Conservation (phyloP, 306 rosid genomes). For the Vigna trinervia region DNA sequence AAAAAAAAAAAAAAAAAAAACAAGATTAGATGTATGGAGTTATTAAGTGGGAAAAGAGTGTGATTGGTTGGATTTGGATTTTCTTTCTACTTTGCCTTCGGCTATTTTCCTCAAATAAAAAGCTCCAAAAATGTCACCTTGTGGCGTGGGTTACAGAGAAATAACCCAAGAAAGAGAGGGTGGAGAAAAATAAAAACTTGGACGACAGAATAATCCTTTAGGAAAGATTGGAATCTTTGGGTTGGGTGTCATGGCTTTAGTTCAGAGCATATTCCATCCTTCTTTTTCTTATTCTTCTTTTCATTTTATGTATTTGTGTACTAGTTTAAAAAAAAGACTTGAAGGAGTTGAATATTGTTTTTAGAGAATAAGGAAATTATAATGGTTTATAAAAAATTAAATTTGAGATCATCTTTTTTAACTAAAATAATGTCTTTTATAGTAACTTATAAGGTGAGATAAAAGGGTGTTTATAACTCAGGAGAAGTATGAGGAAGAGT, state of each 20-base stretch:
- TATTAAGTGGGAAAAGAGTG: background rate
- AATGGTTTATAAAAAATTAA: background rate
- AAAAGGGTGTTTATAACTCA: background rate
- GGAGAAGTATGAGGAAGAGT: background rate
- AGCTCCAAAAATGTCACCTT: background rate
- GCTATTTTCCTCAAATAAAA: background rate
- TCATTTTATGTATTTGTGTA: background rate
- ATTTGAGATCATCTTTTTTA: no score
- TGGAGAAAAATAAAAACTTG: background rate
- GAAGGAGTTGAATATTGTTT: background rate
- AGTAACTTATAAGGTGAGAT: no score
- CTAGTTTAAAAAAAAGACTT: background rate
- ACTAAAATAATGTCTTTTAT: no score
- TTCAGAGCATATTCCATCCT: conserved; percentile 7
- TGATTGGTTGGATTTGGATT: conserved; percentile 39
- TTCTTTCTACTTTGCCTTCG: background rate
- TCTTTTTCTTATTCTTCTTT: no score
- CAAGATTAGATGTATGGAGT: conserved; percentile 10
- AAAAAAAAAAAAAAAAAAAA: background rate
- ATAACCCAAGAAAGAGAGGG: background rate
- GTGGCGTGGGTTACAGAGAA: background rate
- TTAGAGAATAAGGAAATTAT: background rate
- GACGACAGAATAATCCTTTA: background rate
- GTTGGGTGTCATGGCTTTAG: conserved; percentile 31
- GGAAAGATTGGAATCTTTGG: conserved; percentile 35